Evolutionary conservation across 2,329 filamentous ascomycete species (phyloP).

Genomic region (Penicillium sp.): DNA sequence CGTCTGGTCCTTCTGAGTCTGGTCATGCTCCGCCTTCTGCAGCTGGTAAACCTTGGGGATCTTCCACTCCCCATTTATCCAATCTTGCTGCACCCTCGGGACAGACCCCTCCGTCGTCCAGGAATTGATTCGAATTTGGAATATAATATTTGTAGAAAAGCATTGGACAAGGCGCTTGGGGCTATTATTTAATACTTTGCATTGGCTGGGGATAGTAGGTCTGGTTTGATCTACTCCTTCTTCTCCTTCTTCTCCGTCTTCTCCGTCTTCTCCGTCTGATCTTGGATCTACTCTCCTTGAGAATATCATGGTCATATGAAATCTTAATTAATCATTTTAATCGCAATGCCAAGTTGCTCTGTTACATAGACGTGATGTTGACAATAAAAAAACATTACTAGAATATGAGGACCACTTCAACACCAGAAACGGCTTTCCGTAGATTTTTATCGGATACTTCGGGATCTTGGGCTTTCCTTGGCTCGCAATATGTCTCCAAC

Average conservation of each 20-base stretch:
- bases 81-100: constrained; percentile 26
- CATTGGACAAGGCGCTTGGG: background rate
- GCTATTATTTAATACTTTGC: background rate
- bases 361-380: background rate
- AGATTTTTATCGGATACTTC: too few species aligned
- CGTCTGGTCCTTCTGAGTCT: constrained; percentile 11
- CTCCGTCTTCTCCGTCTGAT: too few species aligned
- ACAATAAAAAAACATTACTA: background rate
- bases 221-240: background rate
- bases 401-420: too few species aligned
- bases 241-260: too few species aligned
- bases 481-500: too few species aligned
- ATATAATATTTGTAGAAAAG: background rate
- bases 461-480: too few species aligned
- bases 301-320: background rate
- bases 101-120: constrained; percentile 22
- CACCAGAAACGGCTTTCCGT: too few species aligned
- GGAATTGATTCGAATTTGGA: constrained; percentile 1
- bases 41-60: constrained; percentile 15
- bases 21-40: constrained; percentile 6
- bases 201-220: background rate
- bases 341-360: background rate
- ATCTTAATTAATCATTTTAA: background rate
- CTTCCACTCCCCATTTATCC: constrained; percentile 22
- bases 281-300: background rate